Evolutionary conservation across 352 stramenopile genomes (phyloP).

Genomic region (Globisporangium echinulatum): DNA sequence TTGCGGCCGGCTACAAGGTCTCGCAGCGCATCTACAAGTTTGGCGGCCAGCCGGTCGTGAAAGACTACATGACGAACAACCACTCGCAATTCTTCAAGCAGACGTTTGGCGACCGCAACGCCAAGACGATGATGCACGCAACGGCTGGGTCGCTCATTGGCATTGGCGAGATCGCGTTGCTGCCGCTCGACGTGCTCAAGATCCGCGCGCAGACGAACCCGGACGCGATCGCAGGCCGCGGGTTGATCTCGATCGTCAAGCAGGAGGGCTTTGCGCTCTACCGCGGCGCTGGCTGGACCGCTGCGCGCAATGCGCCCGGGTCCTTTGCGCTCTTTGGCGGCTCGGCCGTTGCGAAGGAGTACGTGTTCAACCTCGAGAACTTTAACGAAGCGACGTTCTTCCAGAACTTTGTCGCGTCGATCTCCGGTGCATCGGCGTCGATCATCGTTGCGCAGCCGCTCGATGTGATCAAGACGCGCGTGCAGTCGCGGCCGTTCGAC

Average conservation of each 20-base stretch:
- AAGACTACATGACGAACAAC: conserved; percentile 89
- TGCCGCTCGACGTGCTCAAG: conserved; percentile 96
- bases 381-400: conserved; percentile 89
- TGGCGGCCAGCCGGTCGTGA: conserved; percentile 91
- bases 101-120: conserved; percentile 89
- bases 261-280: conserved; percentile 91
- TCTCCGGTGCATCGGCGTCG: conserved; percentile 68
- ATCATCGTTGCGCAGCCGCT: conserved; percentile 90
- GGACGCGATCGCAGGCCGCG: conserved; percentile 86
- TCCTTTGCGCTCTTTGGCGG: conserved; percentile 95
- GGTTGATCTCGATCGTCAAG: conserved; percentile 89
- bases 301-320: conserved; percentile 91
- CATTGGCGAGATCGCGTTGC: conserved; percentile 91
- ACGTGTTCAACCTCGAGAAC: conserved; percentile 88
- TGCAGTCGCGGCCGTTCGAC: conserved; percentile 93
- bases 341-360: conserved; percentile 84
- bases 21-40: conserved; percentile 97
- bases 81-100: conserved; percentile 85
- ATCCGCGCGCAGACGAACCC: conserved; percentile 95
- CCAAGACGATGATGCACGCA: conserved; percentile 92
- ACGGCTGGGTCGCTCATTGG: conserved; percentile 91
- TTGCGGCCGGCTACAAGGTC: conserved; percentile 95
- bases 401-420: conserved; percentile 89
- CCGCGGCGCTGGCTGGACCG: conserved; percentile 88
- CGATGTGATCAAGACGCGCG: conserved; percentile 95